A percentile compares a stretch with the other conserved stretches of the same genome.
These are phyloP conservation scores for Cruciata laevipes DNA, from an alignment of 257 asterid genomes.

Conservation along the genomic window DNA sequence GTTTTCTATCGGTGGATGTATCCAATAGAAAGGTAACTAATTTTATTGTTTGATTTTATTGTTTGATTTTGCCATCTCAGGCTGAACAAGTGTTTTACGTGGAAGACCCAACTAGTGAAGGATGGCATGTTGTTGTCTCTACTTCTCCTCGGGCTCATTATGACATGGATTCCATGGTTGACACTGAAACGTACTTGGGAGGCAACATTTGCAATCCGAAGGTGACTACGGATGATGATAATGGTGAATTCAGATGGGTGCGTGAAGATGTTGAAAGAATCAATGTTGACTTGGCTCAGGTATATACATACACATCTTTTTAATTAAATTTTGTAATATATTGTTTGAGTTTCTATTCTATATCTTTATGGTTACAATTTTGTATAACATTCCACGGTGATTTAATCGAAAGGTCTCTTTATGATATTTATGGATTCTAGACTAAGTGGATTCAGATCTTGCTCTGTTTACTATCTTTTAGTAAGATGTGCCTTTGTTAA, in stretches of 20 bases:
- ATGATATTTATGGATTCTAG: no score
- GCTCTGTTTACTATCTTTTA: no score
- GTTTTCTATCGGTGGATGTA: conserved; percentile 7
- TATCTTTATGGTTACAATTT: not conserved
- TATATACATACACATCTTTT: not conserved
- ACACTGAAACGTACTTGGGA: not conserved
- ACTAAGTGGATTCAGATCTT: no score
- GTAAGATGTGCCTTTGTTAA: no score
- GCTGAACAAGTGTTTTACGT: conserved; percentile 5
- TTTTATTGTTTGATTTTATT: not conserved
- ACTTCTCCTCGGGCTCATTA: not conserved
- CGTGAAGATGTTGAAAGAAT: not conserved
- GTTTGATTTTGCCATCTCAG: not conserved
- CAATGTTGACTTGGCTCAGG: not conserved
- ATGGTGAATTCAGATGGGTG: not conserved
- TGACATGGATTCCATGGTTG: not conserved
- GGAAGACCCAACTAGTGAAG: not conserved
- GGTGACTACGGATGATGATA: no score
- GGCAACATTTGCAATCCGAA: not conserved
- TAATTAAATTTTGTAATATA: not conserved
- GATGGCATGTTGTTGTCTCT: not conserved
- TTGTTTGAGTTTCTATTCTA: not conserved
- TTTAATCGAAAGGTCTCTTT: no score
- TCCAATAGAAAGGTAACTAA: conserved; percentile 7
- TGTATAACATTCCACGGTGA: no score